Base-by-base conservation (phyloP, 306 rosid genomes). In the Trichosanthes truncata region DNA sequence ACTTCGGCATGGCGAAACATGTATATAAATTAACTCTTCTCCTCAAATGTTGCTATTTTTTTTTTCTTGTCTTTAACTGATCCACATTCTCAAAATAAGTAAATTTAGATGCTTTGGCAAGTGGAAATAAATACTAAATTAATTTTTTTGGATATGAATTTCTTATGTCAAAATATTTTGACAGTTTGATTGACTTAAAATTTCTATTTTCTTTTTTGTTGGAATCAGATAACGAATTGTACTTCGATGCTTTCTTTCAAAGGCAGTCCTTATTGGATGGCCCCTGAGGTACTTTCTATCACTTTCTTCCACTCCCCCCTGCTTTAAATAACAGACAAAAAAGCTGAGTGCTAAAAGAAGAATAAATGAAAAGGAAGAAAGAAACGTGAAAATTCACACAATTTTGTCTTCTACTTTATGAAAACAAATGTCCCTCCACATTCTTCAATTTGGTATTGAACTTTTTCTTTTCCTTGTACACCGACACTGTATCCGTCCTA, bases 261-360 rank as follows among this genome's bases (percentile, higher is more conserved):
- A 83, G 99, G 98, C 79, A 96, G 99, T 88, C 99, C 99, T 79
- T 89, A 96, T 82, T 96, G 99, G 98, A 96, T 96, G 99, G 99
- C 99, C 23, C 99, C 99, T n/a, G 99, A 95, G 98, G 98, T 95
- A 84, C 76, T 72, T 17, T 78, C 15, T 59, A 12, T 48, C 41
- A 49, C 71, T 35, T 6, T 6, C 56, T 72, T 60, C 25, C 55
- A 33, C 61, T 79, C 55, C 52, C 20, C 69, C 40, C 56, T 63
- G 36, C 67, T 21, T 52, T 78, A 74, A 43, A 31, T 29, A 38
- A 59, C 51, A 56, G 72, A 67, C 74, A 13, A 26, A 71, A 76
- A 76, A 20, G 63, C 26, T n/a, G 20, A 76, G 26, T 41, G 7
- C 26, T 52, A 55, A 35, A 35, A n/a, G 38, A 38, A 55, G 35